These are phyloP conservation scores for Salvia rosmarinus DNA, from an alignment of 257 asterid species.

Conservation along the genomic window DNA sequence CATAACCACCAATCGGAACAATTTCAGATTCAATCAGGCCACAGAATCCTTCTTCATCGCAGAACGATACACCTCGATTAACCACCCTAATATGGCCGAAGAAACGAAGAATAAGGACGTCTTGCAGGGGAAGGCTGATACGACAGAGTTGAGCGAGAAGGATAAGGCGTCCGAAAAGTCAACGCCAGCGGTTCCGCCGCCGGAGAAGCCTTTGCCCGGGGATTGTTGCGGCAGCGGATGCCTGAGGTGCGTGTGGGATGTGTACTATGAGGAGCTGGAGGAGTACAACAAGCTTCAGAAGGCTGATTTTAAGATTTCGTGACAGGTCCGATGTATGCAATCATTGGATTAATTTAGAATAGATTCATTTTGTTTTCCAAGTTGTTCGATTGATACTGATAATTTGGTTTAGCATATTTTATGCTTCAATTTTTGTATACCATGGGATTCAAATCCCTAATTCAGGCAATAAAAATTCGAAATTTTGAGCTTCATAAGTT, in stretches of 20 bases:
- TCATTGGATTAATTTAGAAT: neutral
- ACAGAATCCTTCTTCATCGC: conserved; percentile 22
- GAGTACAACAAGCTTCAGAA: conserved; percentile 58
- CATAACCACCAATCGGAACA: conserved; percentile 26
- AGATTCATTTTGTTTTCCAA: neutral
- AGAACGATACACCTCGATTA: conserved; percentile 17
- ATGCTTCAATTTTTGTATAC: neutral
- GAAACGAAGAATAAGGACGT: conserved; percentile 31
- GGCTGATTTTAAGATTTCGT: conserved; percentile 26
- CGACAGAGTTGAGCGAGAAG: conserved; percentile 26
- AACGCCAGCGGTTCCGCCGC: conserved; percentile 49
- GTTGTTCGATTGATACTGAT: neutral
- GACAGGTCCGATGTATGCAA: conserved; percentile 23
- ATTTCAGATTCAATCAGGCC: conserved; percentile 33
- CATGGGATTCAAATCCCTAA: conserved; percentile 9
- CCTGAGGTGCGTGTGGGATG: conserved; percentile 79
- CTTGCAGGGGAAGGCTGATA: neutral
- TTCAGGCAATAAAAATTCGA: neutral
- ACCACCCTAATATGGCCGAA: conserved; percentile 46
- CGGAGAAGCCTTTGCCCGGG: conserved; percentile 81
- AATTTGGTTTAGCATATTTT: neutral
- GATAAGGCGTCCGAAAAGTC: conserved; percentile 46
- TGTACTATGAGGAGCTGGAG: conserved; percentile 75
- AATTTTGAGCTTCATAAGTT: neutral
- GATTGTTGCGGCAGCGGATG: conserved; percentile 90